Evolutionary conservation across 179 eudicot species (phyloP).

Genomic region (Patellifolia procumbens): DNA sequence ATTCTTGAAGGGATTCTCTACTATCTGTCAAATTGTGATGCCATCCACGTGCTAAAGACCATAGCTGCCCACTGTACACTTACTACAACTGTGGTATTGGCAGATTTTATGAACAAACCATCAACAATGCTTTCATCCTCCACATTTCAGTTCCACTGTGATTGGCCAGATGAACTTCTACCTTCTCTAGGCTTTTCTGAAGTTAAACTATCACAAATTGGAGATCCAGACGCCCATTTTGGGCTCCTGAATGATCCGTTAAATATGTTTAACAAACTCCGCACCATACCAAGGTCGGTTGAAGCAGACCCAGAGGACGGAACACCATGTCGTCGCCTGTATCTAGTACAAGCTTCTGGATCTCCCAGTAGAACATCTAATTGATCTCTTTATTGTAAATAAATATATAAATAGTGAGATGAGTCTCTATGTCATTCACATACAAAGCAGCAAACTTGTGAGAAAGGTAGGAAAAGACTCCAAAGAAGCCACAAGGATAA

Average conservation of each 20-base stretch:
- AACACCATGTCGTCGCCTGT: conserved; percentile 82
- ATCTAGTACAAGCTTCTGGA: conserved; percentile 85
- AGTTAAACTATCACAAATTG: conserved; percentile 84
- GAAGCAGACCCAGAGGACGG: conserved; percentile 85
- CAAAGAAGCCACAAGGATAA: not conserved
- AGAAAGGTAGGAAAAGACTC: not conserved
- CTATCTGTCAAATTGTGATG: conserved; percentile 66
- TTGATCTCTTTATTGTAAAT: conserved; percentile 23
- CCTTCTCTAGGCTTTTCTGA: conserved; percentile 85
- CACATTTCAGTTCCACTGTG: conserved; percentile 65
- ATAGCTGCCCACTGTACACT: conserved; percentile 65
- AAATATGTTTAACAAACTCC: conserved; percentile 69
- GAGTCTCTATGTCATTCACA: conserved; percentile 12
- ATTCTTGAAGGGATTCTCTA: conserved; percentile 85
- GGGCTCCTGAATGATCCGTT: conserved; percentile 76
- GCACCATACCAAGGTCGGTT: conserved; percentile 69
- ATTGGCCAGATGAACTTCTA: conserved; percentile 86
- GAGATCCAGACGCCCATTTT: conserved; percentile 88
- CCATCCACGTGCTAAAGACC: conserved; percentile 62
- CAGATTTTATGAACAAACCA: conserved; percentile 93
- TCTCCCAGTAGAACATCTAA: conserved; percentile 49
- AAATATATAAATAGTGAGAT: conserved; percentile 4
- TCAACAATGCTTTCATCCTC: conserved; percentile 65
- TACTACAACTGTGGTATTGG: conserved; percentile 68
- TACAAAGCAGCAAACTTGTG: conserved; percentile 2